Base-by-base conservation (phyloP, 352 stramenopile genomes). In the Blastocystis sp. region DNA sequence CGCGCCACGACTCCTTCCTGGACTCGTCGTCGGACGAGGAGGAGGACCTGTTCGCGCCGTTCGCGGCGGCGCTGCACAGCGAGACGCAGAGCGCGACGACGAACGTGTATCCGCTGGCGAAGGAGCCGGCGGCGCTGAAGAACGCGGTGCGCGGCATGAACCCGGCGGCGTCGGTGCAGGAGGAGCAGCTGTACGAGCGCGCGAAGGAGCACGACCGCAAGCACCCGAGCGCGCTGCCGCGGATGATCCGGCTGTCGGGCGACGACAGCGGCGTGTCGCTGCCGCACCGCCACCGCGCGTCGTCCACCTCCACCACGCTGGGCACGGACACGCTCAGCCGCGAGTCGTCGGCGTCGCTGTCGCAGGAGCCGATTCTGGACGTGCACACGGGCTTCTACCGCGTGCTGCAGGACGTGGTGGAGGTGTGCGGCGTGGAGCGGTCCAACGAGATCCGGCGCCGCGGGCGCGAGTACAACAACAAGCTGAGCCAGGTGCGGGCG, bases 191-290 rank as follows among this genome's bases (percentile, higher is more conserved):
- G 21, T 74, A 74, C 34, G 28, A 19, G 34, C 64, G 64, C 19
- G 7, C 45, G 19, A 84, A 84, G 60, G 74, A 84, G 40, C 23
- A 10, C n/a, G 74, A 84, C 11, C 34, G 56, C 14, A 84, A 69
- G 38, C 53, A 52, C 7, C 45, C 21, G 56, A 41, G 28, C 28
- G 21, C 17, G 19, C 53, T 84, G 74, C 74, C 74, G 43, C 74
- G 41, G 21, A 28, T 70, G 7, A 19, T 53, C 17, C 41, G 28
- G 0, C 60, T 62, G 59, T 4, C 14, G 2, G 43, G 19, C 11
- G 28, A 41, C 3, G 10, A 19, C 4, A 28, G 40, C 38, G 19
- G 19, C 14, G 43, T 52, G 4, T 48, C 40, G 38, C 45, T 81
- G 9, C 71, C 71, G 28, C 71, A 81, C 61, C 71, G 71, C 14